Evolutionary conservation across 139 green algal genomes (phyloP), one percentile per base, ranked within the genome.

Genomic region (Tetradesmus lagerheimii): DNA sequence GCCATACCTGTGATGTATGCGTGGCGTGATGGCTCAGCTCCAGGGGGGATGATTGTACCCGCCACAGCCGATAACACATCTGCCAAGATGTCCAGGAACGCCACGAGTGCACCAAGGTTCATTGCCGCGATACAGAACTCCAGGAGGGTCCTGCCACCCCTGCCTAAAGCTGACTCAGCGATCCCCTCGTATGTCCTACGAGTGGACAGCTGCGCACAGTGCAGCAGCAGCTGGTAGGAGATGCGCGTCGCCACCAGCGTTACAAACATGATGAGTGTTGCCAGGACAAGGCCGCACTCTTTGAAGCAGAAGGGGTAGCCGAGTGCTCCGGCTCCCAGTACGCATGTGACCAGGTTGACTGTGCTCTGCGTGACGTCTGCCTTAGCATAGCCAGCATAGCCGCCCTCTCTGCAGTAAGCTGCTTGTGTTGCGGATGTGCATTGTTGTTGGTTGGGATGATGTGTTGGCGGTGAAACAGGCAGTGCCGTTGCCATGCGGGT

Each of bases 51-150:
- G 62, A 98, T 91, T 0, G 94, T 98, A 39, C 95, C 95, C 2
- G 96, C 95, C 76, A 98, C 96, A 1, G 85, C 84, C 0, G 93
- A 97, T 29, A 98, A 80, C 16, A 96, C 93, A 91, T 98, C 96
- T 20, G 95, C 95, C 74, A 98, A 83, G 79, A 98, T 97, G 93
- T 97, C 97, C 27, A 98, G 88, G 90, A 97, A 98, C 0, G 96
- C 94, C 8, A 98, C 95, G 16, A 98, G 89, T 80, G 75, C 89
- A 15, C 94, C 94, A 57, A 96, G 67, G 91, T 97, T 96, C 18
- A 95, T 83, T 4, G 92, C 91, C 15, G 92, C 90, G 0, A 92
- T 94, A 84, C 92, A 97, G 25, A 95, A 27, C 83, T 93, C 88
- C 2, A 96, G 85, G 9, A 83, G 23, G 20, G 31, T 25, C 27